Evolutionary conservation across 202 grass and related monocot species (phyloP).

Genomic region (Miscanthus sacchariflorus): DNA sequence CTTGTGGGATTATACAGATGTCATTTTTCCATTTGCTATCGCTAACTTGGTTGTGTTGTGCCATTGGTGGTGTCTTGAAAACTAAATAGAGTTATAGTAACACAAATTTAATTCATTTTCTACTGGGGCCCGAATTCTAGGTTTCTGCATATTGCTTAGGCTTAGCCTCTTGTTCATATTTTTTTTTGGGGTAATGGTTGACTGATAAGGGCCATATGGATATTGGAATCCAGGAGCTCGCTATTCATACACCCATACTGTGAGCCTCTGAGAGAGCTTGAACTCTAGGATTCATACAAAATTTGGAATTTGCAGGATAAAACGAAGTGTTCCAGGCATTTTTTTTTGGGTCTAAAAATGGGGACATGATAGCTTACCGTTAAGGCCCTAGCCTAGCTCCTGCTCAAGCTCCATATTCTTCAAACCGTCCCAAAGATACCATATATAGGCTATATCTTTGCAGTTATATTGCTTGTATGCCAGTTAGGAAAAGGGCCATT

Average conservation of each 20-base stretch:
- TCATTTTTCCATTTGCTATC: background rate
- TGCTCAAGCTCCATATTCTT: background rate
- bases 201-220: background rate
- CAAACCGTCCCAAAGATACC: too few relatives aligned
- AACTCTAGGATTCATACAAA: background rate
- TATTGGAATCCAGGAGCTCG: background rate
- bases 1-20: background rate
- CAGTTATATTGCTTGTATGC: background rate
- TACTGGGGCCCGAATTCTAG: background rate
- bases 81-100: background rate
- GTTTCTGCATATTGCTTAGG: slow-evolving; percentile 2
- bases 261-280: background rate
- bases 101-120: background rate
- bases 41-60: background rate
- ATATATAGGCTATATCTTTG: too few relatives aligned
- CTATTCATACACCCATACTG: background rate
- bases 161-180: background rate
- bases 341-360: background rate
- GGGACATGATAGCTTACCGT: background rate
- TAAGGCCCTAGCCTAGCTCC: background rate
- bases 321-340: background rate
- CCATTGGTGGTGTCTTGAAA: background rate
- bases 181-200: background rate
- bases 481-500: background rate
- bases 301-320: background rate